Percentiles rank a stretch among this genome's conserved stretches.
Evolutionary conservation across 2,329 filamentous ascomycete species (phyloP).

Genomic region (Alternaria incomplexa): DNA sequence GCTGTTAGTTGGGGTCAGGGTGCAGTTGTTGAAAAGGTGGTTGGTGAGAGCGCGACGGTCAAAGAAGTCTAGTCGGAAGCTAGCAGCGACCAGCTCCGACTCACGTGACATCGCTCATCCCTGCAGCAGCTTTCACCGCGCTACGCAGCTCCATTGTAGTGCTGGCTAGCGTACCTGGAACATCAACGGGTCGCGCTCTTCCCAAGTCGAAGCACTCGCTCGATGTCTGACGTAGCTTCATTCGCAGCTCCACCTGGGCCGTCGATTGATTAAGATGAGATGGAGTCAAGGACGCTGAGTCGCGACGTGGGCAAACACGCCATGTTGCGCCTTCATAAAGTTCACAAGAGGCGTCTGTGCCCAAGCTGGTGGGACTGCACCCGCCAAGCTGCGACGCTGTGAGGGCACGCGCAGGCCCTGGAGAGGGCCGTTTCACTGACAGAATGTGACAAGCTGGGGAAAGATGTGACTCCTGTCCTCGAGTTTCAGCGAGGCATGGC

Average conservation of each 20-base stretch:
- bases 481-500: neutral
- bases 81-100: conserved; percentile 7
- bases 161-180: neutral
- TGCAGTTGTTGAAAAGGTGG: conserved; percentile 27
- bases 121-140: conserved; percentile 13
- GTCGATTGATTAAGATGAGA: neutral
- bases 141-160: neutral
- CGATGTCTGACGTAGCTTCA: neutral
- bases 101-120: conserved; percentile 24
- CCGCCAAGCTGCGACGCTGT: conserved; percentile 6
- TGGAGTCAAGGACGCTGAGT: conserved; percentile 4
- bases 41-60: conserved; percentile 24
- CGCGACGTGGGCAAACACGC: conserved; percentile 1
- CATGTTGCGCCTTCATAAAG: conserved; percentile 2
- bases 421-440: conserved; percentile 8
- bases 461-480: neutral
- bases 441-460: neutral
- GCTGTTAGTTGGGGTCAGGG: conserved; percentile 5
- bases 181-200: neutral
- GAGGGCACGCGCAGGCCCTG: neutral
- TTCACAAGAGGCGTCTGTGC: conserved; percentile 2
- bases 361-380: conserved; percentile 8
- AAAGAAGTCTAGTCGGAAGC: conserved; percentile 8
- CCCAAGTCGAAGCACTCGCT: neutral
- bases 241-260: neutral